Conservation (phyloP, 345 rosid genomes). For the Ricinus communis region DNA sequence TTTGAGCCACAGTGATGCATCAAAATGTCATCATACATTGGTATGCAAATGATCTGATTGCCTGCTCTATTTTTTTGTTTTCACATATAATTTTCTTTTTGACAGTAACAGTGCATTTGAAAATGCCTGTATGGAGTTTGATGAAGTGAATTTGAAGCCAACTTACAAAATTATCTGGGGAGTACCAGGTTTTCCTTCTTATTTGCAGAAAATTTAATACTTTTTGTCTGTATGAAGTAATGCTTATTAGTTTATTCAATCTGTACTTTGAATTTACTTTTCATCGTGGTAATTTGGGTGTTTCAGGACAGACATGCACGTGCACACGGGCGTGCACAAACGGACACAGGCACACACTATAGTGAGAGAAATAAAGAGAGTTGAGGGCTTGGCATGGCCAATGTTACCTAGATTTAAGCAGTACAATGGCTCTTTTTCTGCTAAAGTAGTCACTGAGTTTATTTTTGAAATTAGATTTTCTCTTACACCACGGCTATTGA, state of each 20-base stretch:
- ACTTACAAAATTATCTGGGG: slow-evolving; percentile 96
- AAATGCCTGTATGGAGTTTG: slow-evolving; percentile 98
- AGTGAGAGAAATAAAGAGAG: too few relatives aligned
- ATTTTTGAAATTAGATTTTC: too few relatives aligned
- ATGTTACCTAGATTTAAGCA: too few relatives aligned
- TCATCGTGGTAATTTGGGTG: not conserved
- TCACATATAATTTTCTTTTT: slow-evolving; percentile 17
- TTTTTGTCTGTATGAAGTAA: not conserved
- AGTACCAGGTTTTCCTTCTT: slow-evolving; percentile 71
- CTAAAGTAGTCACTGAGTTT: too few relatives aligned
- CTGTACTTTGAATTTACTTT: not conserved
- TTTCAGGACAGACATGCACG: not conserved
- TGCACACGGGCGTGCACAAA: too few relatives aligned
- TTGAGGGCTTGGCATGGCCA: not conserved
- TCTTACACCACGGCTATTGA: not conserved
- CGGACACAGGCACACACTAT: too few relatives aligned
- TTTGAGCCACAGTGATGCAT: not conserved
- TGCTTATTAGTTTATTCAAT: slow-evolving; percentile 2
- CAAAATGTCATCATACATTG: not conserved
- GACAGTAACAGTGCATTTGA: slow-evolving; percentile 73
- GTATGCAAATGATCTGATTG: not conserved
- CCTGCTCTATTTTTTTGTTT: slow-evolving; percentile 8
- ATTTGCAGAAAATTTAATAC: not conserved
- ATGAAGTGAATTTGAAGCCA: slow-evolving; percentile 80
- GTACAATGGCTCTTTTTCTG: too few relatives aligned